Evolutionary conservation across 768 basidiomycete genomes (phyloP).

Genomic region (Tylopilus sp.): DNA sequence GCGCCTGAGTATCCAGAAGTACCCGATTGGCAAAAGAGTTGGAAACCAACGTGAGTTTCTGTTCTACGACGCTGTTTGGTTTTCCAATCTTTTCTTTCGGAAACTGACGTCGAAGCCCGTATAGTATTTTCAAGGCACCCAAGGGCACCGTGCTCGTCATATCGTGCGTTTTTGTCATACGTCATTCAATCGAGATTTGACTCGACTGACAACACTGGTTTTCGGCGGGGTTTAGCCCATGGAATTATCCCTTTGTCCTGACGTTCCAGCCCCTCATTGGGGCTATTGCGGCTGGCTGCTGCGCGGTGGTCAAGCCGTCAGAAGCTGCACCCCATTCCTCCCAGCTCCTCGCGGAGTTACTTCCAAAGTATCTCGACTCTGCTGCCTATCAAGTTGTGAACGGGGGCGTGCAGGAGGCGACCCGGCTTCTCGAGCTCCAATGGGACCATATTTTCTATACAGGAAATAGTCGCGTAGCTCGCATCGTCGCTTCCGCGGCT

Average conservation of each 20-base stretch:
- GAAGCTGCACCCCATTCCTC: slow-evolving; percentile 50
- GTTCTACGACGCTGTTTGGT: no score
- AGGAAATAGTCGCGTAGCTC: slow-evolving; percentile 28
- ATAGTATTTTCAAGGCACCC: slow-evolving; percentile 45
- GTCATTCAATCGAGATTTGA: no score
- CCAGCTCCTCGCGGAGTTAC: slow-evolving; percentile 46
- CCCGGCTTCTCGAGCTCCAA: slow-evolving; percentile 29
- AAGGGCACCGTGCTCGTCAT: slow-evolving; percentile 64
- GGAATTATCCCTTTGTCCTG: slow-evolving; percentile 64
- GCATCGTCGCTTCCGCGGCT: slow-evolving; percentile 25
- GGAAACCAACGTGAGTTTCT: slow-evolving; percentile 44
- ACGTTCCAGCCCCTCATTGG: slow-evolving; percentile 58
- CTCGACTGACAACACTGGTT: not conserved
- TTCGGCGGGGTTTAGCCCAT: slow-evolving; percentile 40
- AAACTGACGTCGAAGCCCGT: slow-evolving; percentile 1
- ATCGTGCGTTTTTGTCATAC: slow-evolving; percentile 40
- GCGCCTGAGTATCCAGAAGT: slow-evolving; percentile 40
- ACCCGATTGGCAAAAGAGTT: slow-evolving; percentile 39
- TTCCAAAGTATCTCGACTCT: slow-evolving; percentile 54
- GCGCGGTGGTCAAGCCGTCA: slow-evolving; percentile 64
- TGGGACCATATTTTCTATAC: slow-evolving; percentile 40
- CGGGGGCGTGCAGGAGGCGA: slow-evolving; percentile 40
- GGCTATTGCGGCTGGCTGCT: slow-evolving; percentile 72
- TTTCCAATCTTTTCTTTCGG: not conserved
- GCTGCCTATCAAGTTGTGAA: slow-evolving; percentile 52